Percentiles rank a stretch among this genome's conserved stretches.
phyloP scores from a whole-genome alignment of 2,329 filamentous ascomycete species.

The Botrytis cinerea region DNA sequence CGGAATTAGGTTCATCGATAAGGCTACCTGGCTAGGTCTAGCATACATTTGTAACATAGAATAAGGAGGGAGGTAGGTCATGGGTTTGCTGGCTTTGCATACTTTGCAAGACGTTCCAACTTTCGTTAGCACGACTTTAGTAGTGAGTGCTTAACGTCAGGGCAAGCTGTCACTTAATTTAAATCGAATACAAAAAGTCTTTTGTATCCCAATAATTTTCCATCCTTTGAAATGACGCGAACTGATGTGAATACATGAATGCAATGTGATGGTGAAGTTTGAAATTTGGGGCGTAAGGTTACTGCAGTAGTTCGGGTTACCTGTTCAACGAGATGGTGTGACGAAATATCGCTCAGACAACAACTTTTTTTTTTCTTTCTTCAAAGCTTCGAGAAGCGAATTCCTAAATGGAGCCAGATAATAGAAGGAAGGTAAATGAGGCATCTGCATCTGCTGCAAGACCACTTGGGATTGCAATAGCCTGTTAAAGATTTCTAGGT shows the following conservation, averaged over 20 bases:
- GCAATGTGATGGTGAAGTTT: not conserved
- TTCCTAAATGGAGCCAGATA: not conserved
- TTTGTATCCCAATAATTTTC: not conserved
- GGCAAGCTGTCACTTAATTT: constrained; percentile 3
- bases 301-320: not conserved
- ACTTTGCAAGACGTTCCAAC: constrained; percentile 15
- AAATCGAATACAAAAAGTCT: constrained; percentile 8
- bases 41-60: constrained; percentile 28
- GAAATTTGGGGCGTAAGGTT: not conserved
- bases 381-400: not conserved
- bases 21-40: constrained; percentile 25
- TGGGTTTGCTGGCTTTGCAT: constrained; percentile 18
- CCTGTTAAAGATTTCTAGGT: not conserved
- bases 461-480: not conserved
- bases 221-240: constrained; percentile 6
- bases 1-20: constrained; percentile 22
- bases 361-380: not conserved
- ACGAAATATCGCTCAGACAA: not conserved
- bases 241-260: not conserved
- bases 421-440: not conserved
- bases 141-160: constrained; percentile 4
- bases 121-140: constrained; percentile 14
- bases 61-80: constrained; percentile 20
- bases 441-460: constrained; percentile 13
- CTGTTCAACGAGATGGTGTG: constrained; percentile 1